Evolutionary conservation across 257 asterid species (phyloP), one percentile per base, ranked within the genome.

Genomic region (Nyctanthes arbortristis): DNA sequence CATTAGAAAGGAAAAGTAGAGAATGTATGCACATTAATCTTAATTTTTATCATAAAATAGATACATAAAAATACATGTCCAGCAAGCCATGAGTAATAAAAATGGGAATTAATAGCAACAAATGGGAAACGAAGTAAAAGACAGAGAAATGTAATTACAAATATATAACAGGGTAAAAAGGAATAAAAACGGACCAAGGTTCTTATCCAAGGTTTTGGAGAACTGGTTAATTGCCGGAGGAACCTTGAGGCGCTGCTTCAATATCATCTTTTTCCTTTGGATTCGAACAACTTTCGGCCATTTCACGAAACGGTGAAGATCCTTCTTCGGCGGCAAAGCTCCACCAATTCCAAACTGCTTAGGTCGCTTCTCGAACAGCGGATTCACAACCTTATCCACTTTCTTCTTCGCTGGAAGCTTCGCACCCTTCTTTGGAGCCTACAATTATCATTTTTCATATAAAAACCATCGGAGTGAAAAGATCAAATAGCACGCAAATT

Each of bases 281-380:
- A 59, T 59, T 28, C 65, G 65, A 32, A 59, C 65, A 4, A 59
- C 65, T 20, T 59, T 24, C 37, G 65, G 65, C 39, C 65, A 59
- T 32, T 28, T 59, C 37, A 59, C 65, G 24, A 59, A 59, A 9
- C 65, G 65, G 39, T 29, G 35, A 14, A 59, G 39, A 32, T 59
- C 65, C 25, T 30, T 59, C 20, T 59, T 59, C 39, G 65, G 65
- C 22, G 39, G 65, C 18, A 59, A 37, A 59, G 36, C 24, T 59
- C 65, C 65, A 9, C 65, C 65, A 30, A 59, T 59, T 14, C 65
- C 39, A 32, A 59, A 59, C 25, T 59, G 65, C 65, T 59, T 59
- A n/a, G 65, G 65, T n/a, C 65, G 35, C 65, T 59, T 59, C 27
- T 59, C 65, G 25, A 59, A 59, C 4, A 59, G 36, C 3, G 65